These are phyloP conservation scores for Aspergillus luchuensis DNA, from an alignment of 2,329 filamentous ascomycete species.

Conservation along the genomic window DNA sequence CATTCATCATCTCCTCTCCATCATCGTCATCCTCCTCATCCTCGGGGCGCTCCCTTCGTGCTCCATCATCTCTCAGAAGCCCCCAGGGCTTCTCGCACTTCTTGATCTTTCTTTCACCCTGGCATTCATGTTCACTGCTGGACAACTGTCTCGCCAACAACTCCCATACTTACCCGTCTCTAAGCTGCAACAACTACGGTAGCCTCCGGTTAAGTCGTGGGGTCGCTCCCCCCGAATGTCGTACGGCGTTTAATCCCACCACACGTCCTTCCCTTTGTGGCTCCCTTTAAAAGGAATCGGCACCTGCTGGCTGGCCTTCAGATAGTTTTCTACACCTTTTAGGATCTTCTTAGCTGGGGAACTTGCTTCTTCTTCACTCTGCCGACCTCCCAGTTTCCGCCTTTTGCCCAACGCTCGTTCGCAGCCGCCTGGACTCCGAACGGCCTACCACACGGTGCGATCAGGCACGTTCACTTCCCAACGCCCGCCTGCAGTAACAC, in stretches of 20 bases:
- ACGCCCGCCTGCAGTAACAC: neutral
- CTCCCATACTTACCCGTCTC: neutral
- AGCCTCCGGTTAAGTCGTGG: conserved; percentile 11
- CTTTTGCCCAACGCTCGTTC: neutral
- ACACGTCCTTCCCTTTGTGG: conserved; percentile 7
- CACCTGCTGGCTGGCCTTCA: conserved; percentile 3
- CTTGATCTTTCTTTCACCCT: conserved; percentile 7
- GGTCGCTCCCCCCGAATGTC: conserved; percentile 10
- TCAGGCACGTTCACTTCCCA: neutral
- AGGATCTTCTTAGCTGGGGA: neutral
- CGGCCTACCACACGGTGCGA: neutral
- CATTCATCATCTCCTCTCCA: neutral
- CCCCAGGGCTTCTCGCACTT: conserved; percentile 12
- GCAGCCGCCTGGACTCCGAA: neutral
- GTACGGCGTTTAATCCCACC: conserved; percentile 6
- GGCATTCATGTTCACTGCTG: neutral
- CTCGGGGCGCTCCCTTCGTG: neutral
- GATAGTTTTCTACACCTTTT: neutral
- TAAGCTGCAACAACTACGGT: too few relatives aligned
- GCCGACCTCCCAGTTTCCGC: neutral
- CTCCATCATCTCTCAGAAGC: conserved; percentile 1
- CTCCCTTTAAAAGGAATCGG: conserved; percentile 2
- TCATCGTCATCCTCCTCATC: conserved; percentile 5
- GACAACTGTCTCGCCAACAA: neutral
- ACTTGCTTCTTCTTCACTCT: neutral